These are phyloP conservation scores for Schoenoplectus triqueter DNA, from an alignment of 202 grass and related monocot species.

Conservation along the genomic window DNA sequence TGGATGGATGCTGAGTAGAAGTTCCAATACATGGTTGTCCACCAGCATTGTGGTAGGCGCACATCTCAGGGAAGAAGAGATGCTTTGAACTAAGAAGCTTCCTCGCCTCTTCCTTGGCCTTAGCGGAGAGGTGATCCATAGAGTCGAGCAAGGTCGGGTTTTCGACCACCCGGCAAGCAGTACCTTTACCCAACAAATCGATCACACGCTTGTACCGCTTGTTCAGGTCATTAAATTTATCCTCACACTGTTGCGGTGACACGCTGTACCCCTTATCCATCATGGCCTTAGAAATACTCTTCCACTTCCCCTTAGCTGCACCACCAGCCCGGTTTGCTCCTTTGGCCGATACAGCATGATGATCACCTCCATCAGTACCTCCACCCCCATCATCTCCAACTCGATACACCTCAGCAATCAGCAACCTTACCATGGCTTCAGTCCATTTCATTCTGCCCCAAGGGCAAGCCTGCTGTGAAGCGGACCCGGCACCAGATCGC, in stretches of 20 bases:
- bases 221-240: conserved; percentile 97
- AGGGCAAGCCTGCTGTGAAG: conserved; percentile 40
- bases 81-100: conserved; percentile 90
- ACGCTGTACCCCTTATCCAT: conserved; percentile 63
- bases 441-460: conserved; percentile 96
- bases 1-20: conserved; percentile 17
- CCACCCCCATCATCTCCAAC: conserved; percentile 67
- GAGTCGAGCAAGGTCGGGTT: conserved; percentile 62
- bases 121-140: conserved; percentile 60
- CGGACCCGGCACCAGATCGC: background rate
- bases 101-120: conserved; percentile 74
- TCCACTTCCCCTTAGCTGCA: conserved; percentile 80
- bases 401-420: conserved; percentile 64
- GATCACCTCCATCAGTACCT: background rate
- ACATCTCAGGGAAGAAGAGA: conserved; percentile 95
- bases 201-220: conserved; percentile 87
- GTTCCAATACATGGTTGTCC: background rate
- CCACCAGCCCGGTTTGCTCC: conserved; percentile 36
- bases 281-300: conserved; percentile 74
- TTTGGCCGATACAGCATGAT: conserved; percentile 25
- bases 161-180: conserved; percentile 73
- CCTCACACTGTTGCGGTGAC: conserved; percentile 93
- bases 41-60: conserved; percentile 70
- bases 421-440: conserved; percentile 67
- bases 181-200: conserved; percentile 74